Base-by-base conservation (phyloP, 306 rosid species). In the Prunus mira region DNA sequence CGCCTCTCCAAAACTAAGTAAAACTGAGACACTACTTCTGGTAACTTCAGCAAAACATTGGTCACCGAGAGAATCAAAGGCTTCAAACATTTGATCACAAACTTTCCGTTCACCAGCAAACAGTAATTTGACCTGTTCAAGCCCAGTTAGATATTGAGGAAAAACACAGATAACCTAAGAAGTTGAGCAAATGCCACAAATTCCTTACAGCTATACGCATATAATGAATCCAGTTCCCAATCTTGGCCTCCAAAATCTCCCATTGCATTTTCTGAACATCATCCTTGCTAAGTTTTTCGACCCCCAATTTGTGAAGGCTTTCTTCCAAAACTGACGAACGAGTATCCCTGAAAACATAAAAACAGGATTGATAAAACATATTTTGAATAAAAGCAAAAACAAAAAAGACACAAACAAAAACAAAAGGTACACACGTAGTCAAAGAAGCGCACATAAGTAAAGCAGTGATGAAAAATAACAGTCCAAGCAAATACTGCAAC, bases 171-270 rank as follows among this genome's bases (percentile, higher is more conserved):
- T 68, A 38, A 51, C 27, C 54, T 55, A 51, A 38, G 50, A 41
- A 47, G 9, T 45, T 75, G 45, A 38, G 72, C 6, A 76, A 65
- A 67, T 69, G 71, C 51, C 69, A 76, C 49, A 58, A 80, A 60
- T n/a, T 71, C 58, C 91, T 88, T 84, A 95, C 99, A 67, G 97
- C 97, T 80, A 95, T 95, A 69, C 96, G 99, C 99, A 95, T 95
- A 85, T 85, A 92, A 85, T 92, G 99, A 82, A 95, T 92, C 99
- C 99, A 95, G 80, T 89, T 92, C 82, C 99, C 99, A 69, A 95
- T 92, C 88, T 95, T 95, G 74, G 99, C 99, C 85, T 95, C 97
- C 85, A 95, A 89, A 83, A 90, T 89, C 87, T 95, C 99, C 99
- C 97, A 92, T 67, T 87, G 96, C 87, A 92, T 89, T 89, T 88